phyloP scores from a whole-genome alignment of 2,329 filamentous ascomycete species.

The Talaromyces sp. region DNA sequence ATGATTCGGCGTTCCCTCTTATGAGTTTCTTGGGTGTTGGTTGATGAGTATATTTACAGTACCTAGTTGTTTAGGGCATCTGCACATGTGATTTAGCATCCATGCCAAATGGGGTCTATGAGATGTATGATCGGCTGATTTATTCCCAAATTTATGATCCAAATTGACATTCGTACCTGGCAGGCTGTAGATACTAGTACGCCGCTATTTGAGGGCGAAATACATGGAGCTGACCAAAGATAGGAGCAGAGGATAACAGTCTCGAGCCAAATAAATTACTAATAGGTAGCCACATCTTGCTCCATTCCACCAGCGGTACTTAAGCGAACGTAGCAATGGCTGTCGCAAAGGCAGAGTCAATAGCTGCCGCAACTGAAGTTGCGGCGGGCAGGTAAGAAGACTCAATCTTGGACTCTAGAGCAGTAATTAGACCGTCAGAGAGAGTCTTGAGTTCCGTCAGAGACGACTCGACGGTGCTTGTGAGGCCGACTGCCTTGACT shows the following conservation, averaged over 20 bases:
- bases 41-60: background rate
- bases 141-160: background rate
- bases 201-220: background rate
- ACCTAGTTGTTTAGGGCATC: background rate
- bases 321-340: conserved; percentile 7
- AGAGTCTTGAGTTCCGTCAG: background rate
- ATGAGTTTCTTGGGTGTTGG: too few species aligned
- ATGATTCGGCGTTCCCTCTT: too few species aligned
- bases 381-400: background rate
- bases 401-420: conserved; percentile 6
- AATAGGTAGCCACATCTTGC: background rate
- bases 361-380: background rate
- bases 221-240: too few species aligned
- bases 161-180: background rate
- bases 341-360: background rate
- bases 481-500: background rate
- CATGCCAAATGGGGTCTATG: background rate
- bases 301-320: background rate
- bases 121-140: too few species aligned
- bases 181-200: background rate
- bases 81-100: background rate
- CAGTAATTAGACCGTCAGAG: conserved; percentile 2
- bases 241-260: background rate
- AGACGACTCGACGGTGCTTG: background rate
- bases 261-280: background rate